Base-by-base conservation (phyloP, 2,329 filamentous ascomycete species). In the Cladosporium colombiae region DNA sequence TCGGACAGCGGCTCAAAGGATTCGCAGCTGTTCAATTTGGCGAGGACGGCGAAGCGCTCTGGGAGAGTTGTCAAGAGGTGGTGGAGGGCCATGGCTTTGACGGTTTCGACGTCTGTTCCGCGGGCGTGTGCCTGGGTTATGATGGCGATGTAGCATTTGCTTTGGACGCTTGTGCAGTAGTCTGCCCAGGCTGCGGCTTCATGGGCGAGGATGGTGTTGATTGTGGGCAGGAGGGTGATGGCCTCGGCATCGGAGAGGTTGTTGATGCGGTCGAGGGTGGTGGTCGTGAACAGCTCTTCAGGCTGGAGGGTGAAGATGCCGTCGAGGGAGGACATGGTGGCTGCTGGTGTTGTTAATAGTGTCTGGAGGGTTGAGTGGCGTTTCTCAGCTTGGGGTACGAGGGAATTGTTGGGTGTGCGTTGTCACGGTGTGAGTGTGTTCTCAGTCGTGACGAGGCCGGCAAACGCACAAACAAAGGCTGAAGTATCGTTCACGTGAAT, bases 241-340 rank as follows among this genome's bases (percentile, higher is more conserved):
- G 58, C 58, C 23, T 61, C 40, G 27, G 44, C 40, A 8, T 21
- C 25, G 27, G 37, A 29, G 3, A 60, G 37, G 37, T n/a, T 18
- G 16, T 2, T 37, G 57, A 60, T 60, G 3, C 25, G 16, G 25
- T 33, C 35, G 23, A 60, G 57, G 6, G 25, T 31, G 37, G 57
- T 49, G 10, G 5, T 27, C 14, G 11, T 1, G 21, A 23, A 60
- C 23, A 60, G 7, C 23, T 60, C 57, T 16, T 60, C 57, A 5
- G 57, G 57, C 18, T 60, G 57, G 23, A 49, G 37, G 13, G 37
- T 60, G 57, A 46, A 46, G 25, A 49, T 49, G 23, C 14, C 57
- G 40, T 60, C 57, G 57, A 60, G 37, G 25, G 57, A 60, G 5
- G 57, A 60, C 57, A 60, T 60, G 37, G 37, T 10, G n/a, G 37